Evolutionary conservation across 2,329 filamentous ascomycete species (phyloP).

Genomic region (Penicillium concentricum): DNA sequence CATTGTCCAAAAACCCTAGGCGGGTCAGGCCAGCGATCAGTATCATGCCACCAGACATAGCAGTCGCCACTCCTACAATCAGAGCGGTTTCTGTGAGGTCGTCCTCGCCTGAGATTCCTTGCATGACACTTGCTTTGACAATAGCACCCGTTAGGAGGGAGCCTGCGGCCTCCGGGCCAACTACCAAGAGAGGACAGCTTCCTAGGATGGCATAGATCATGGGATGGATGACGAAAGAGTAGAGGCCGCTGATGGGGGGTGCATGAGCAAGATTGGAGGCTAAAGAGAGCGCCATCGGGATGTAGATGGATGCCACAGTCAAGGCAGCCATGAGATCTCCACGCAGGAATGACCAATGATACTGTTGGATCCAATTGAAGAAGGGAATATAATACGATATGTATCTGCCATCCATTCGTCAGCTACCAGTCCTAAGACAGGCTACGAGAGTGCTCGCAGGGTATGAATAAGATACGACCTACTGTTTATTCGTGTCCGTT

Average conservation of each 20-base stretch:
- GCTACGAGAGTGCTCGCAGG: slow-evolving; percentile 2
- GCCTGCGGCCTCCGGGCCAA: slow-evolving; percentile 91
- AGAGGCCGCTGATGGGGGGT: slow-evolving; percentile 89
- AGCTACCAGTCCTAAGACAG: slow-evolving; percentile 1
- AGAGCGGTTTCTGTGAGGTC: slow-evolving; percentile 72
- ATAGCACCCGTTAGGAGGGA: slow-evolving; percentile 87
- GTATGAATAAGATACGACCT: slow-evolving; percentile 32
- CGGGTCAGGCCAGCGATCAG: slow-evolving; percentile 81
- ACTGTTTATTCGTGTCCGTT: slow-evolving; percentile 72
- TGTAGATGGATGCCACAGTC: slow-evolving; percentile 98
- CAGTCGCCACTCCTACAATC: slow-evolving; percentile 84
- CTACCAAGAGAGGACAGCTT: slow-evolving; percentile 87
- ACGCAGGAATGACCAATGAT: slow-evolving; percentile 74
- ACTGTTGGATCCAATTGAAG: slow-evolving; percentile 86
- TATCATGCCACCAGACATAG: slow-evolving; percentile 83
- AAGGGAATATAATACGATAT: slow-evolving; percentile 90
- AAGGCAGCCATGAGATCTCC: slow-evolving; percentile 86
- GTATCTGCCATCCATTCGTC: slow-evolving; percentile 58
- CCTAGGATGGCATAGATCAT: slow-evolving; percentile 88
- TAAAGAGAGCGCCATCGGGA: slow-evolving; percentile 93
- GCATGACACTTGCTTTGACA: slow-evolving; percentile 72
- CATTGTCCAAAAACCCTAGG: slow-evolving; percentile 89
- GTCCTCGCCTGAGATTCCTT: slow-evolving; percentile 63
- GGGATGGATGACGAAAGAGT: slow-evolving; percentile 90
- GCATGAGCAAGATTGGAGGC: slow-evolving; percentile 90